Evolutionary conservation across 108 stramenopile genomes (phyloP).

Genomic region (Aurantiochytrium sp.): DNA sequence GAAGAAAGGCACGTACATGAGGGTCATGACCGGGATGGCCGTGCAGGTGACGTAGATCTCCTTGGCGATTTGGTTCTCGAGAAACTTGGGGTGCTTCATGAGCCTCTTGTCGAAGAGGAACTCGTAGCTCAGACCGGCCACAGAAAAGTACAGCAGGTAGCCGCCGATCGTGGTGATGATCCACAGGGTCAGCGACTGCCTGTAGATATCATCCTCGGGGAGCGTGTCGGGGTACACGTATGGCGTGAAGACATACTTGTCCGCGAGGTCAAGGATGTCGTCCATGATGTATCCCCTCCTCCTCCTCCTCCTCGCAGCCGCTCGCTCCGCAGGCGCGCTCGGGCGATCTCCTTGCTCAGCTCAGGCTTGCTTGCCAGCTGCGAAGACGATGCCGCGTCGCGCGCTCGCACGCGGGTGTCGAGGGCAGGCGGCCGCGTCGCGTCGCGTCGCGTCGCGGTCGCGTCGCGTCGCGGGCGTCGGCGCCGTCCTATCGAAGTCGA

Average conservation of each 20-base stretch:
- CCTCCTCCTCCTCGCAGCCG: too few relatives aligned
- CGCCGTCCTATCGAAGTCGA: too few relatives aligned
- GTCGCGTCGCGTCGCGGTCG: too few relatives aligned
- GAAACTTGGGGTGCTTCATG: conserved; percentile 10
- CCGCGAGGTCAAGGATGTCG: neutral
- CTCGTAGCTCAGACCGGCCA: neutral
- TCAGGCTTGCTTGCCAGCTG: too few relatives aligned
- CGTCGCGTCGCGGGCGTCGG: too few relatives aligned
- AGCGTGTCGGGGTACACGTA: conserved; percentile 12
- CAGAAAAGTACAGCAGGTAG: conserved; percentile 14
- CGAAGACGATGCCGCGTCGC: too few relatives aligned
- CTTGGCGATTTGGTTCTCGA: neutral
- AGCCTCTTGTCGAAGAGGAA: neutral
- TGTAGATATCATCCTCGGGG: neutral
- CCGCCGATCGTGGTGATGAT: neutral
- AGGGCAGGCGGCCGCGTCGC: too few relatives aligned
- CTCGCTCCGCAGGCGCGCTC: too few relatives aligned
- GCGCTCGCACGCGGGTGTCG: too few relatives aligned
- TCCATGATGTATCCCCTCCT: neutral
- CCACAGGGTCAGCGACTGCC: neutral
- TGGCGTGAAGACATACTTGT: conserved; percentile 6
- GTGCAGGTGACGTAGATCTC: neutral
- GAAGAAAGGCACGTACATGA: conserved; percentile 20
- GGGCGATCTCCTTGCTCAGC: too few relatives aligned
- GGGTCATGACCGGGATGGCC: conserved; percentile 15